These are phyloP conservation scores for Hanseniaspora guilliermondii DNA, from an alignment of 805 yeast genomes.

Conservation along the genomic window DNA sequence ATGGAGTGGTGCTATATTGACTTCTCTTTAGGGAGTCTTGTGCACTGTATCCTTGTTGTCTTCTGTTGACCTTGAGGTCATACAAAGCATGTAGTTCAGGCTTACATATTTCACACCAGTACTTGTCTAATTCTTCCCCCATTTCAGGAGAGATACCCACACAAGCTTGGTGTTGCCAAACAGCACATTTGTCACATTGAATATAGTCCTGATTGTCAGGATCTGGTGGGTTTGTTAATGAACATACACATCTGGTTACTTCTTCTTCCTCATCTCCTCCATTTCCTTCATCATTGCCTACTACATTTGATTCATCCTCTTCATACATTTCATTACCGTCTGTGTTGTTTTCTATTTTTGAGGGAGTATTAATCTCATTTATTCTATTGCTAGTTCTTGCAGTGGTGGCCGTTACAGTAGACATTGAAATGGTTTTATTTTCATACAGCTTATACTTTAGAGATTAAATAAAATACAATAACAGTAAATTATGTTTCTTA, in stretches of 20 bases:
- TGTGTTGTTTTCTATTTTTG: background rate
- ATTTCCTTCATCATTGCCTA: constrained; percentile 18
- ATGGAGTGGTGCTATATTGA: constrained; percentile 33
- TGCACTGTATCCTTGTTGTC: constrained; percentile 34
- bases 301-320: background rate
- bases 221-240: constrained; percentile 31
- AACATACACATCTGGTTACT: constrained; percentile 37
- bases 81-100: constrained; percentile 58
- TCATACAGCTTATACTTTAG: too few species aligned
- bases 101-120: constrained; percentile 85
- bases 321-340: background rate
- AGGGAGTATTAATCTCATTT: background rate
- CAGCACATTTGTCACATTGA: constrained; percentile 82
- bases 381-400: background rate
- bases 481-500: too few species aligned
- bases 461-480: too few species aligned
- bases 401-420: background rate
- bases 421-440: too few species aligned
- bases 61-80: constrained; percentile 14
- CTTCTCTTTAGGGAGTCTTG: constrained; percentile 40
- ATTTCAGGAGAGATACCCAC: constrained; percentile 63
- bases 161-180: constrained; percentile 97
- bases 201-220: constrained; percentile 53
- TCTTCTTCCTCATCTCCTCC: constrained; percentile 31
- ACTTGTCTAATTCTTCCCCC: constrained; percentile 61